Evolutionary conservation across 306 rosid genomes (phyloP).

Genomic region (Gynostemma pentaphyllum): DNA sequence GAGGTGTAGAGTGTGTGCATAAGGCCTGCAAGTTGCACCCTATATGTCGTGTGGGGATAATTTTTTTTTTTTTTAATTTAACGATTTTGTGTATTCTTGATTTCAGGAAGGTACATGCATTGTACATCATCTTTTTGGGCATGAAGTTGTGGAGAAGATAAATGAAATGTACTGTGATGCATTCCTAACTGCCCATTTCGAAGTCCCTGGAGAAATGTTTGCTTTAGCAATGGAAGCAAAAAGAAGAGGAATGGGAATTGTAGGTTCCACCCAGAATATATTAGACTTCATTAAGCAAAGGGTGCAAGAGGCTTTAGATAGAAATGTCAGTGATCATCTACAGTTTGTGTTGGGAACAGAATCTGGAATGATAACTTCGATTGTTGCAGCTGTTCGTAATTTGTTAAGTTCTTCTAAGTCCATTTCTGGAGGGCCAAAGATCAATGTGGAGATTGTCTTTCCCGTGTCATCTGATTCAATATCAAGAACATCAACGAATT

Average conservation of each 20-base stretch:
- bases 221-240: constrained; percentile 96
- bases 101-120: constrained; percentile 87
- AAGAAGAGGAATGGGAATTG: constrained; percentile 94
- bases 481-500: constrained; percentile 47
- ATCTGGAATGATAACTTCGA: constrained; percentile 93
- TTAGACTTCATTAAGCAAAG: constrained; percentile 79
- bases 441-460: constrained; percentile 80
- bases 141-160: constrained; percentile 87
- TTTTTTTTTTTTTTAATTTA: not conserved
- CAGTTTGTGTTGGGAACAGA: constrained; percentile 93
- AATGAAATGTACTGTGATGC: constrained; percentile 91
- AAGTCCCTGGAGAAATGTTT: constrained; percentile 99
- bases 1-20: not conserved
- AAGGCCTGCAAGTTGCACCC: no score
- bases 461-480: constrained; percentile 93
- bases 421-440: constrained; percentile 32
- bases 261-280: constrained; percentile 88
- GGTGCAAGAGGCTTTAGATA: constrained; percentile 75
- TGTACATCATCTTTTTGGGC: constrained; percentile 87
- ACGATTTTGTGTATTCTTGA: not conserved
- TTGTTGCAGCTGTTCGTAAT: constrained; percentile 63
- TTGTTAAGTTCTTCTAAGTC: constrained; percentile 45
- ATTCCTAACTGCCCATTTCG: constrained; percentile 92
- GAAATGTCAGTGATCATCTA: constrained; percentile 72
- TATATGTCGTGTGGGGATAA: no score